These are phyloP conservation scores for Dendrobium huoshanense DNA, from an alignment of 106 monocot species.

Conservation along the genomic window DNA sequence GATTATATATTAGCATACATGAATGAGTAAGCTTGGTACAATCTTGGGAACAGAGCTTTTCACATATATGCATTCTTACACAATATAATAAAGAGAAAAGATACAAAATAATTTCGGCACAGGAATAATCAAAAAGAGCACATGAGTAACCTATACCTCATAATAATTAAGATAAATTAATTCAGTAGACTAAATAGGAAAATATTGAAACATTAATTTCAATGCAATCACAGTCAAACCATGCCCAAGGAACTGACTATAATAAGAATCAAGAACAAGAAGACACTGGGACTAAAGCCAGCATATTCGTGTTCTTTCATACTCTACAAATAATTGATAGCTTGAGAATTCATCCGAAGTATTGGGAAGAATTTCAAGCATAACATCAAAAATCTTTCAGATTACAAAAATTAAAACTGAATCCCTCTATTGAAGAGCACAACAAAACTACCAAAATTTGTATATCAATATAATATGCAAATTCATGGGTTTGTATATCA, in stretches of 20 bases:
- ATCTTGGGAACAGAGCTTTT: not conserved
- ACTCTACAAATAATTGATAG: no score
- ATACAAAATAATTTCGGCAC: not conserved
- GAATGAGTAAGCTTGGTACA: not conserved
- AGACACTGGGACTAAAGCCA: not conserved
- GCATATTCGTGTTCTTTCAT: not conserved
- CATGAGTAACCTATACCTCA: not conserved
- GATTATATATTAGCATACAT: not conserved
- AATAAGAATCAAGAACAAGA: not conserved
- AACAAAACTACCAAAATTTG: no score
- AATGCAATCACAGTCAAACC: no score
- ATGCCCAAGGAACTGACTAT: not conserved
- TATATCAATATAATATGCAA: no score
- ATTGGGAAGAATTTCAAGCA: no score
- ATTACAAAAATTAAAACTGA: not conserved
- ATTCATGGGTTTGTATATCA: no score
- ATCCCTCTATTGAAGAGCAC: no score
- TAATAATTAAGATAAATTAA: not conserved
- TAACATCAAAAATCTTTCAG: no score
- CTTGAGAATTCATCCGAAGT: no score
- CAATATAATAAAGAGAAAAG: not conserved
- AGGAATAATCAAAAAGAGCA: not conserved
- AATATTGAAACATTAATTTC: no score
- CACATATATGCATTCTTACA: not conserved
- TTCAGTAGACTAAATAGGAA: not conserved